A percentile compares a stretch with the other conserved stretches of the same genome.
Evolutionary conservation across 495 filamentous ascomycete species (phyloP).

Genomic region (Friedmanniomyces endolithicus): DNA sequence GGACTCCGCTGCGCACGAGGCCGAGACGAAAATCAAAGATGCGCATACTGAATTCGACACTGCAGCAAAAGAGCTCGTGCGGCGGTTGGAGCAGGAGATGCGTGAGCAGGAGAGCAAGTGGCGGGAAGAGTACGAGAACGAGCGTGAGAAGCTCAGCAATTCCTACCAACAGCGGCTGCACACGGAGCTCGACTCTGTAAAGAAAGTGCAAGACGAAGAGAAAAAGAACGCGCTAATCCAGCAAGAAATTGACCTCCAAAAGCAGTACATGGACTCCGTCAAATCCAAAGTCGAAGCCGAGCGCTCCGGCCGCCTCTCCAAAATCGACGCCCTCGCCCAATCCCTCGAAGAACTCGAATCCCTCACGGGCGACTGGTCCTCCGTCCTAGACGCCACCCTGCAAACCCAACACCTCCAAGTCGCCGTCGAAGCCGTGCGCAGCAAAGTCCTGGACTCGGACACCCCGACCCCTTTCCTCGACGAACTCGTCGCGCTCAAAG

Average conservation of each 20-base stretch:
- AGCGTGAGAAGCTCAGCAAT: conserved; percentile 61
- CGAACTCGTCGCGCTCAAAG: conserved; percentile 87
- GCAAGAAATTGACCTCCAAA: conserved; percentile 78
- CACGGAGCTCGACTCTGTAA: conserved; percentile 59
- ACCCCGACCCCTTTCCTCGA: conserved; percentile 61
- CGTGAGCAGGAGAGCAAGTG: conserved; percentile 61
- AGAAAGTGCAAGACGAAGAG: conserved; percentile 64
- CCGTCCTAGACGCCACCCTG: conserved; percentile 76
- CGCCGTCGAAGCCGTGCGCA: conserved; percentile 82
- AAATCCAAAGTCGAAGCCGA: conserved; percentile 76
- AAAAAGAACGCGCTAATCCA: conserved; percentile 76
- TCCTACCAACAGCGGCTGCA: conserved; percentile 69
- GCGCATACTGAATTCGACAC: conserved; percentile 66
- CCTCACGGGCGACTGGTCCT: conserved; percentile 71
- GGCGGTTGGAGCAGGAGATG: conserved; percentile 58
- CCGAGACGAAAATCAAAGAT: conserved; percentile 60
- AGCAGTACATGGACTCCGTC: conserved; percentile 65
- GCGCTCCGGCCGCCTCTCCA: conserved; percentile 73
- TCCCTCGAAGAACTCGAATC: conserved; percentile 70
- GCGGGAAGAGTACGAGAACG: conserved; percentile 78
- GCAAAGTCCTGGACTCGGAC: conserved; percentile 32
- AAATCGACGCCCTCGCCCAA: conserved; percentile 64
- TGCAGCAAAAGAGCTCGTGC: conserved; percentile 64
- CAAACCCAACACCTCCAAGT: conserved; percentile 91
- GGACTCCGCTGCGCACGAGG: conserved; percentile 48